Evolutionary conservation across 345 rosid genomes (phyloP).

Genomic region (Eucalyptus decipiens): DNA sequence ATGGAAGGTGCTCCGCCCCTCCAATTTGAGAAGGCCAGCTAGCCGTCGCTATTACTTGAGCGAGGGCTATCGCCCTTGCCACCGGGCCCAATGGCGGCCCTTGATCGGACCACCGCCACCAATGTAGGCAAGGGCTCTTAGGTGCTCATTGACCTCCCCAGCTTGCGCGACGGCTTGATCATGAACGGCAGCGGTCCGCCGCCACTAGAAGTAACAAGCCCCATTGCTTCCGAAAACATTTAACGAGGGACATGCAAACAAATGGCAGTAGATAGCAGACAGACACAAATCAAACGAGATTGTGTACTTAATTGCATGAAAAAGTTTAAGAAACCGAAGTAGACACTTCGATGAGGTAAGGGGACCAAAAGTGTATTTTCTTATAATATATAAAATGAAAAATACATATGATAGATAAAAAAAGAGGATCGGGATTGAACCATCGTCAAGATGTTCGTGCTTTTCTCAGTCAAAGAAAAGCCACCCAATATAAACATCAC

Average conservation of each 20-base stretch:
- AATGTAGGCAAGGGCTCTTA: no score
- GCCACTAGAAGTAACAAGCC: not conserved
- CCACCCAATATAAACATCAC: accelerated
- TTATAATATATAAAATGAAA: no score
- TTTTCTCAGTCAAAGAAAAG: not conserved
- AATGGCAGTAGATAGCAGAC: not conserved
- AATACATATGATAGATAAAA: not conserved
- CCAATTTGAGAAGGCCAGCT: no score
- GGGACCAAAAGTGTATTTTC: not conserved
- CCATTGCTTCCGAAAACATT: not conserved
- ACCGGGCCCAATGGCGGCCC: no score
- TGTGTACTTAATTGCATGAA: not conserved
- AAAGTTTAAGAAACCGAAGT: not conserved
- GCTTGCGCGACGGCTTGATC: no score
- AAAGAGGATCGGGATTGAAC: not conserved
- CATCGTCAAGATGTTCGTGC: not conserved
- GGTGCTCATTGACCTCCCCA: no score
- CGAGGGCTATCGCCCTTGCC: no score
- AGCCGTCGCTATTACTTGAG: no score
- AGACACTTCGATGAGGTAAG: not conserved
- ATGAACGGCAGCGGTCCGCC: accelerated
- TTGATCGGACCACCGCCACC: no score
- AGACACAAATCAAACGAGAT: not conserved
- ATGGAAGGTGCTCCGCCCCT: no score
- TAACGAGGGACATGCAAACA: not conserved